These are phyloP conservation scores for Didymella sp. DNA, from an alignment of 2,329 filamentous ascomycete genomes.

Conservation along the genomic window DNA sequence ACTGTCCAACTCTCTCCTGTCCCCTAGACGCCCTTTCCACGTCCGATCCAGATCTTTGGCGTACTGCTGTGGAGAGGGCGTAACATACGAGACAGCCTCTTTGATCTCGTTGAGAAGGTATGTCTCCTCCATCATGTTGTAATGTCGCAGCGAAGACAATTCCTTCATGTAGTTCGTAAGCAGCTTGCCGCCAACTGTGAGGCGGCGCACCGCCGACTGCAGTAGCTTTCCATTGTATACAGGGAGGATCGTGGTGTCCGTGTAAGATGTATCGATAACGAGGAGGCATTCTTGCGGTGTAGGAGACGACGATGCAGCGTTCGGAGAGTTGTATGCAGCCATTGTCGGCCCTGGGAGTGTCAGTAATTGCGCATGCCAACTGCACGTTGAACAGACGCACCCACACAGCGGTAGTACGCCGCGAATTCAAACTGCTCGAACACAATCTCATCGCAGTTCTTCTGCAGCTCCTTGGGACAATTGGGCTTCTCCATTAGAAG, in stretches of 20 bases:
- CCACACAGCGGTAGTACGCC: constrained; percentile 79
- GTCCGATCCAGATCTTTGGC: constrained; percentile 76
- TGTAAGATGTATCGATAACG: constrained; percentile 90
- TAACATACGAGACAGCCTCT: constrained; percentile 85
- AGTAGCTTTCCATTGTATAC: constrained; percentile 81
- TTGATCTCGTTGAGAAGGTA: constrained; percentile 97
- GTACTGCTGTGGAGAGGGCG: constrained; percentile 68
- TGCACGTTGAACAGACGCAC: constrained; percentile 47
- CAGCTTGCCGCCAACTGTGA: constrained; percentile 91
- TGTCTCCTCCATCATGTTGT: constrained; percentile 93
- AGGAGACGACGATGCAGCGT: constrained; percentile 54
- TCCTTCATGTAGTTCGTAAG: constrained; percentile 93
- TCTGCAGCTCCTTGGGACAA: constrained; percentile 78
- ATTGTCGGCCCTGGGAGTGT: constrained; percentile 67
- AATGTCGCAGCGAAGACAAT: constrained; percentile 86
- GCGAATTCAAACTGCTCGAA: constrained; percentile 97
- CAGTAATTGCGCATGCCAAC: background rate
- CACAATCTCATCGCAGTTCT: constrained; percentile 92
- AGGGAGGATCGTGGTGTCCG: constrained; percentile 88
- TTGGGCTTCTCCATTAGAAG: constrained; percentile 88
- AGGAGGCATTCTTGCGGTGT: constrained; percentile 81
- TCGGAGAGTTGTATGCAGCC: constrained; percentile 73
- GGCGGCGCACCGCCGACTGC: constrained; percentile 79
- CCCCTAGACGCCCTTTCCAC: constrained; percentile 71
- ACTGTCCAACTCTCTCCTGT: constrained; percentile 60